Evolutionary conservation across 306 rosid species (phyloP).

Genomic region (Citrullus colocynthis): DNA sequence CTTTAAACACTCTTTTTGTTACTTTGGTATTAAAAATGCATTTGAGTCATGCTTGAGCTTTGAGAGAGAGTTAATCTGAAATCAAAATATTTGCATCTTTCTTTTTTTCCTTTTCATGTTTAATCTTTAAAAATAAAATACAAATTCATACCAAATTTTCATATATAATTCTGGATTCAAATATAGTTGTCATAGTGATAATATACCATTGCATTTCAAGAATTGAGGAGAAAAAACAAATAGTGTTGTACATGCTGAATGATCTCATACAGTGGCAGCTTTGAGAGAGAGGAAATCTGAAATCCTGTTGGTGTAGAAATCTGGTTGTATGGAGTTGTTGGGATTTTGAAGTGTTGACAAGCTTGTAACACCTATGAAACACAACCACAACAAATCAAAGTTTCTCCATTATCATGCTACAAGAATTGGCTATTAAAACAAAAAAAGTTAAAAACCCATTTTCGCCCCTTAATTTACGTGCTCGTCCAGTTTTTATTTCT

Average conservation of each 20-base stretch:
- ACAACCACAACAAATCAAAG: background rate
- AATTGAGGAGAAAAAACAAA: background rate
- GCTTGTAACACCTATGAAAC: slow-evolving; percentile 46
- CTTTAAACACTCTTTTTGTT: too few species aligned
- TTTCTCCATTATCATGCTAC: background rate
- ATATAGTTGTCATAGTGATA: background rate
- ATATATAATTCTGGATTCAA: background rate
- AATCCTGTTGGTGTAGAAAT: slow-evolving; percentile 74
- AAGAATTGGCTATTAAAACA: background rate
- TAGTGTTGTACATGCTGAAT: background rate
- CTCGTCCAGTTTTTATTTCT: too few species aligned
- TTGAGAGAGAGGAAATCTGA: slow-evolving; percentile 73
- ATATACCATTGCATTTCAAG: background rate
- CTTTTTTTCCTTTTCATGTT: background rate
- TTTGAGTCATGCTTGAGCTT: too few species aligned
- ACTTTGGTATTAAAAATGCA: too few species aligned
- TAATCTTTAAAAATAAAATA: background rate
- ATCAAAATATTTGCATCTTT: background rate
- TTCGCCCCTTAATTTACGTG: background rate
- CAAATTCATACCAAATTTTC: background rate
- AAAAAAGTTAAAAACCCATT: background rate
- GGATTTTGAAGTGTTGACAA: slow-evolving; percentile 63
- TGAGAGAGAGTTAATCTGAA: too few species aligned
- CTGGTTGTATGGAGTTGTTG: slow-evolving; percentile 72
- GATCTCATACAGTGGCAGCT: slow-evolving; percentile 63